A percentile compares a stretch with the other conserved stretches of the same genome.
phyloP scores from a whole-genome alignment of 352 stramenopile genomes.

The Plasmopara viticola region DNA sequence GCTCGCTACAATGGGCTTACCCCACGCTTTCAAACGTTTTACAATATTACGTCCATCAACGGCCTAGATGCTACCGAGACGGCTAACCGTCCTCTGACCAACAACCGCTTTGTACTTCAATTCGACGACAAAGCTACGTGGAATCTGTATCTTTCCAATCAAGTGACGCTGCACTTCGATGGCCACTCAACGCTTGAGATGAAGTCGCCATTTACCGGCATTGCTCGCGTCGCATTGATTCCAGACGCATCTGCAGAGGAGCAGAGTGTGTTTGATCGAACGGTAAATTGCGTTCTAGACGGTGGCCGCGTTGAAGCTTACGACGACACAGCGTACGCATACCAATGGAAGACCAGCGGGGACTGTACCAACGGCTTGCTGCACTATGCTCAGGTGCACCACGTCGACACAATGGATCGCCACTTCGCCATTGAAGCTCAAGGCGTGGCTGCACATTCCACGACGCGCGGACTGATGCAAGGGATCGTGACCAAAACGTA shows the following conservation, averaged over 20 bases:
- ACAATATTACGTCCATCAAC: slow-evolving; percentile 52
- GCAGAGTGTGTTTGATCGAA: slow-evolving; percentile 34
- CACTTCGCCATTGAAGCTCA: slow-evolving; percentile 29
- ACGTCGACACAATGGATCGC: slow-evolving; percentile 48
- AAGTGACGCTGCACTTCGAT: slow-evolving; percentile 31
- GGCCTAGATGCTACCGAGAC: slow-evolving; percentile 24
- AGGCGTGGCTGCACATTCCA: slow-evolving; percentile 32
- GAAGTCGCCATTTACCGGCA: slow-evolving; percentile 26
- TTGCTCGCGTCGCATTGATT: slow-evolving; percentile 30
- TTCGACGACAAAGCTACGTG: slow-evolving; percentile 47
- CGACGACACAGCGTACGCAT: slow-evolving; percentile 42
- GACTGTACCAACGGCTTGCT: slow-evolving; percentile 48
- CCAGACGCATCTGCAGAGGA: slow-evolving; percentile 27
- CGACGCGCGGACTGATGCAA: slow-evolving; percentile 53
- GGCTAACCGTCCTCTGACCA: slow-evolving; percentile 23
- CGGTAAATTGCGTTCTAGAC: slow-evolving; percentile 36
- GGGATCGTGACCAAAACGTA: slow-evolving; percentile 39
- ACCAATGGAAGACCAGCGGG: slow-evolving; percentile 52
- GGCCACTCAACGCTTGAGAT: slow-evolving; percentile 31
- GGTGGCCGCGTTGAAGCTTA: slow-evolving; percentile 37
- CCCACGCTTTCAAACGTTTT: slow-evolving; percentile 33
- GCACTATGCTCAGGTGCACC: slow-evolving; percentile 57
- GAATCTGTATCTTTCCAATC: slow-evolving; percentile 45
- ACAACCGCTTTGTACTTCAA: slow-evolving; percentile 41
- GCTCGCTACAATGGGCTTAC: slow-evolving; percentile 41